These are phyloP conservation scores for Zygotorulaspora sp. DNA, from an alignment of 805 yeast genomes.

Conservation along the genomic window DNA sequence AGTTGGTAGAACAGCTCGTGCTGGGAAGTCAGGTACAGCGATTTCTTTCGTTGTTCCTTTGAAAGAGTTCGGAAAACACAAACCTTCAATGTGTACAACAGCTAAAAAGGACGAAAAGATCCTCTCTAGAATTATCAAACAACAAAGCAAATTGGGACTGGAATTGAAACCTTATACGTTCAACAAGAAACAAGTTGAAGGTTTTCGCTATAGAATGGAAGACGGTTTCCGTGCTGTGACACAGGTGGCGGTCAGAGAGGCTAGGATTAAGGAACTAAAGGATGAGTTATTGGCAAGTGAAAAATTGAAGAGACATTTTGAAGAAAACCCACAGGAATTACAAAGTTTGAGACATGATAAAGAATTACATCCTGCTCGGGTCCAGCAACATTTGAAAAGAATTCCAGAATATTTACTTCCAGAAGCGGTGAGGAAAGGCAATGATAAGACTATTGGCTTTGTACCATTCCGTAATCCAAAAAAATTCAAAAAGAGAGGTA, in stretches of 20 bases:
- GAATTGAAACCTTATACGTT: slow-evolving; percentile 84
- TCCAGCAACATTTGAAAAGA: slow-evolving; percentile 80
- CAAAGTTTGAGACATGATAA: slow-evolving; percentile 86
- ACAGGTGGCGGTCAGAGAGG: slow-evolving; percentile 82
- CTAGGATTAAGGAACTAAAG: slow-evolving; percentile 83
- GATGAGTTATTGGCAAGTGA: slow-evolving; percentile 84
- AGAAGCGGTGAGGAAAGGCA: slow-evolving; percentile 57
- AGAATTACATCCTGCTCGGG: slow-evolving; percentile 75
- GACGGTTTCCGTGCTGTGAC: slow-evolving; percentile 97
- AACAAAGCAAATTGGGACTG: slow-evolving; percentile 68
- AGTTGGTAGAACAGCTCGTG: slow-evolving; percentile 96
- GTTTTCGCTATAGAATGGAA: slow-evolving; percentile 92
- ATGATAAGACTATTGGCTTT: slow-evolving; percentile 56
- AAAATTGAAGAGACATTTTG: slow-evolving; percentile 88
- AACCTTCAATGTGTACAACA: slow-evolving; percentile 62
- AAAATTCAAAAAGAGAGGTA: slow-evolving; percentile 35
- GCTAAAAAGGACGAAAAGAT: slow-evolving; percentile 86
- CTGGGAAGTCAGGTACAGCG: slow-evolving; percentile 92
- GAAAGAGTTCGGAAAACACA: slow-evolving; percentile 85
- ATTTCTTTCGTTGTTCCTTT: slow-evolving; percentile 83
- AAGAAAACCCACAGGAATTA: slow-evolving; percentile 94
- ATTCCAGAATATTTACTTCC: slow-evolving; percentile 92
- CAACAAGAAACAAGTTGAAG: slow-evolving; percentile 87
- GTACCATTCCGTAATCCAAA: slow-evolving; percentile 60
- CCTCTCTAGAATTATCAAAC: slow-evolving; percentile 65